These are phyloP conservation scores for Neurospora cerealis DNA, from an alignment of 495 filamentous ascomycete species.

Conservation along the genomic window DNA sequence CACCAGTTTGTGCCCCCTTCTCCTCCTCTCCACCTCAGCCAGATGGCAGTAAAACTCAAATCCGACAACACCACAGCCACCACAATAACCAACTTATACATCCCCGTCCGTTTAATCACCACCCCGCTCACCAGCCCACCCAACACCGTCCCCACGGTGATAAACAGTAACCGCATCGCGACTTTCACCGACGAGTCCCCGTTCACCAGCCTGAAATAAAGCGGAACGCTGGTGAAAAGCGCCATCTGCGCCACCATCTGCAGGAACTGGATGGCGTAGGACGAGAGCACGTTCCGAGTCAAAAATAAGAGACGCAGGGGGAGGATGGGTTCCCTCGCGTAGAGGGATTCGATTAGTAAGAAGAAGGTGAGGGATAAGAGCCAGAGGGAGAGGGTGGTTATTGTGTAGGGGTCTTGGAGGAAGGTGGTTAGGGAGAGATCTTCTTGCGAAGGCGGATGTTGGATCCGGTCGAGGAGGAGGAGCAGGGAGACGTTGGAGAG, in stretches of 20 bases:
- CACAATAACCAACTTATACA: slow-evolving; percentile 2
- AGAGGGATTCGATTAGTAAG: slow-evolving; percentile 1
- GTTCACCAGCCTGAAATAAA: slow-evolving; percentile 5
- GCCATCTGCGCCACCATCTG: slow-evolving; percentile 9
- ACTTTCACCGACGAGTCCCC: neutral
- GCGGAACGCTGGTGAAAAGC: slow-evolving; percentile 2
- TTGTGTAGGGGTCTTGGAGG: neutral
- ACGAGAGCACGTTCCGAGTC: slow-evolving; percentile 1
- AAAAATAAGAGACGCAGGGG: neutral
- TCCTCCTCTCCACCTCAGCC: slow-evolving; percentile 1
- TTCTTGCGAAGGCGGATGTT: neutral
- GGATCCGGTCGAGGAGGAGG: slow-evolving; percentile 6
- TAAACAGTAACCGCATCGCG: slow-evolving; percentile 1
- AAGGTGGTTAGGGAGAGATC: neutral
- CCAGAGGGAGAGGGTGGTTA: slow-evolving; percentile 4
- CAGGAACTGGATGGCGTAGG: slow-evolving; percentile 8
- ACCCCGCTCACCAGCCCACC: slow-evolving; percentile 5
- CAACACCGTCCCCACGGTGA: slow-evolving; percentile 4
- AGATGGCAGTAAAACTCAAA: slow-evolving; percentile 4
- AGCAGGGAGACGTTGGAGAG: slow-evolving; percentile 7
- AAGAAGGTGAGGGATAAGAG: slow-evolving; percentile 1
- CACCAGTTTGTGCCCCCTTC: neutral
- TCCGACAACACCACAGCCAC: neutral
- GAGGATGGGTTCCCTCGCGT: slow-evolving; percentile 7
- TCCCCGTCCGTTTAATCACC: slow-evolving; percentile 7